Base-by-base conservation (phyloP, 1,284 basidiomycete species). In the Cryptococcus amylolentus region DNA sequence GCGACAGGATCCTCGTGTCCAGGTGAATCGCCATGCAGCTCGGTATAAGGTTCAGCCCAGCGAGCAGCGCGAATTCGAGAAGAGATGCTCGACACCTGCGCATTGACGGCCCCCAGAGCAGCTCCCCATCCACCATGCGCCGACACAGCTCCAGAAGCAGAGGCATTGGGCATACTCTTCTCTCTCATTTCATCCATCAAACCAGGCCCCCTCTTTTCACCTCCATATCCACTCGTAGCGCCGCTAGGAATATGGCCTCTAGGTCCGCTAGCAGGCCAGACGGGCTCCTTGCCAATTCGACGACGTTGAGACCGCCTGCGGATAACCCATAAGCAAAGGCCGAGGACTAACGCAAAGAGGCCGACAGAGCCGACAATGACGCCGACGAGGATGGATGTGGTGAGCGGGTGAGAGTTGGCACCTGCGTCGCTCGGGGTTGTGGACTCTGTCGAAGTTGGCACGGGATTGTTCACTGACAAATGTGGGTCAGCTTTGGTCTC, bases 141-240 rank as follows among this genome's bases (percentile, higher is more conserved):
- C 23, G 23, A 23, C 23, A 3, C 23, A 23, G 23, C 23, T 23
- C 41, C 23, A 42, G 14, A 26, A 53, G 52, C 53, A 16, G 28
- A 18, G 3, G 12, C 1, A 18, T 42, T 48, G 41, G 23, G 47
- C 23, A 42, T n/a, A 10, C 13, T 28, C 41, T 58, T 52, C 35
- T 39, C 52, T 8, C 51, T 37, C 42, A 43, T 28, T 35, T 58
- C 56, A 6, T 63, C 62, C 52, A 67, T 57, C 40, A 65, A 51
- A 2, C 62, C 69, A 28, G 49, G 47, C 5, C 66, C 66, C 14
- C 61, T 63, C 40, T 69, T 68, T 41, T 70, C 57, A 14, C 63
- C 37, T 4, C 66, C 65, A 52, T 65, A 68, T 10, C 61, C 64
- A 31, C 64, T 26, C 0, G 44, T 14, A 1, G 14, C 52, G 8